Evolutionary conservation across 192 early-diverging fungal species (phyloP).

Genomic region (Coemansia asiatica): DNA sequence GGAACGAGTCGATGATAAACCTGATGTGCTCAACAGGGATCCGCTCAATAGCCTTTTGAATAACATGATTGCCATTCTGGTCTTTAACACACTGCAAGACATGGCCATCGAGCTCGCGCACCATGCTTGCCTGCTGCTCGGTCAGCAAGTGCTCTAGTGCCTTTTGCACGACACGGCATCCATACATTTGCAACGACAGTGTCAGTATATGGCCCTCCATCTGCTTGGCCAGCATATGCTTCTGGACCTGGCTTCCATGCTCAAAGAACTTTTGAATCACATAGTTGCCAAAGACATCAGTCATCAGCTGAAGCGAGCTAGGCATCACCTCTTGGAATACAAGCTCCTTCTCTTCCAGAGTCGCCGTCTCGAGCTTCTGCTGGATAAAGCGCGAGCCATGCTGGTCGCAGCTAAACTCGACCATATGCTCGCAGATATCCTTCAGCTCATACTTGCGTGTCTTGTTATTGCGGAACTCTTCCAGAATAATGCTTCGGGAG

Average conservation of each 20-base stretch:
- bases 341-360: conserved; percentile 90
- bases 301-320: conserved; percentile 90
- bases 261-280: conserved; percentile 99
- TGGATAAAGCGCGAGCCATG: conserved; percentile 99
- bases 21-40: conserved; percentile 89
- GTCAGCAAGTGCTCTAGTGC: conserved; percentile 90
- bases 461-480: conserved; percentile 98
- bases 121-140: conserved; percentile 88
- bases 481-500: conserved; percentile 81
- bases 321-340: conserved; percentile 97
- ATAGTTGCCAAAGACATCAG: conserved; percentile 99
- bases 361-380: conserved; percentile 93
- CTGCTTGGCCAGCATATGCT: conserved; percentile 85
- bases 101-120: conserved; percentile 91
- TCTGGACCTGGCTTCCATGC: conserved; percentile 92
- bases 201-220: conserved; percentile 96
- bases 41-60: conserved; percentile 98
- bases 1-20: conserved; percentile 97
- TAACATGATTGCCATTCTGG: conserved; percentile 99
- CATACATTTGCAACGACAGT: conserved; percentile 98
- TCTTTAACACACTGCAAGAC: conserved; percentile 99
- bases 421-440: conserved; percentile 92
- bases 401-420: conserved; percentile 98
- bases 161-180: conserved; percentile 98
- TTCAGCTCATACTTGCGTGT: conserved; percentile 94